Conservation (phyloP, 2,329 filamentous ascomycete species). For the Diaporthe humulicola region DNA sequence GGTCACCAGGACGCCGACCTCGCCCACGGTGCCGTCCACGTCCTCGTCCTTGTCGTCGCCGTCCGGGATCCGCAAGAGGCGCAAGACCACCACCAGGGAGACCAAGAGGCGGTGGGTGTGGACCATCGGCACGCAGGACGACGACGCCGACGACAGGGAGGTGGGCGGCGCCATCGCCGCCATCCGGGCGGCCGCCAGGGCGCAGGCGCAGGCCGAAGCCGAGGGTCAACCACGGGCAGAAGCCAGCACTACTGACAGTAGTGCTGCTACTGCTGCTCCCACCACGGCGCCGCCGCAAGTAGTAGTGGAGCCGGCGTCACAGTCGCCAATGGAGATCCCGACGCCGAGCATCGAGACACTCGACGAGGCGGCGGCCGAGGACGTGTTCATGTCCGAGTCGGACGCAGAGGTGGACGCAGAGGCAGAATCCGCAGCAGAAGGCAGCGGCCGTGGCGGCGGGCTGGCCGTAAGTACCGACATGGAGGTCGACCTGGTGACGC, state of each 20-base stretch:
- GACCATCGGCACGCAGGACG: conserved; percentile 70
- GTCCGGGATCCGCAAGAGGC: conserved; percentile 63
- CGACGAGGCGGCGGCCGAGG: conserved; percentile 48
- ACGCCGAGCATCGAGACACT: conserved; percentile 58
- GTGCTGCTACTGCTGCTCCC: neutral
- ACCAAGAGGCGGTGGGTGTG: conserved; percentile 76
- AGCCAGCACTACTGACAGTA: neutral
- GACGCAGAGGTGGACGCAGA: conserved; percentile 55
- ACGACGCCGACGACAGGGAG: conserved; percentile 58
- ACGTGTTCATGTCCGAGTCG: conserved; percentile 63
- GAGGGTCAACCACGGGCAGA: conserved; percentile 44
- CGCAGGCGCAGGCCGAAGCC: conserved; percentile 42
- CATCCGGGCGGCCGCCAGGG: conserved; percentile 47
- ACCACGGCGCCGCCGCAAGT: conserved; percentile 5
- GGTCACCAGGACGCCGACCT: conserved; percentile 56
- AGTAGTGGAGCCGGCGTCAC: conserved; percentile 38
- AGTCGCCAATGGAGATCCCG: conserved; percentile 48
- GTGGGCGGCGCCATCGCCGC: conserved; percentile 59
- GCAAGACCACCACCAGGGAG: conserved; percentile 62
- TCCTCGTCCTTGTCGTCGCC: conserved; percentile 37
- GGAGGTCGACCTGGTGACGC: conserved; percentile 56
- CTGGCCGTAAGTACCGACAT: conserved; percentile 46
- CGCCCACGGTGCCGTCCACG: conserved; percentile 50
- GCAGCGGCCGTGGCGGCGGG: conserved; percentile 9
- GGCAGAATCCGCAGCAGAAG: neutral